These are phyloP conservation scores for Prunella vulgaris DNA, from an alignment of 257 asterid genomes.

Conservation along the genomic window DNA sequence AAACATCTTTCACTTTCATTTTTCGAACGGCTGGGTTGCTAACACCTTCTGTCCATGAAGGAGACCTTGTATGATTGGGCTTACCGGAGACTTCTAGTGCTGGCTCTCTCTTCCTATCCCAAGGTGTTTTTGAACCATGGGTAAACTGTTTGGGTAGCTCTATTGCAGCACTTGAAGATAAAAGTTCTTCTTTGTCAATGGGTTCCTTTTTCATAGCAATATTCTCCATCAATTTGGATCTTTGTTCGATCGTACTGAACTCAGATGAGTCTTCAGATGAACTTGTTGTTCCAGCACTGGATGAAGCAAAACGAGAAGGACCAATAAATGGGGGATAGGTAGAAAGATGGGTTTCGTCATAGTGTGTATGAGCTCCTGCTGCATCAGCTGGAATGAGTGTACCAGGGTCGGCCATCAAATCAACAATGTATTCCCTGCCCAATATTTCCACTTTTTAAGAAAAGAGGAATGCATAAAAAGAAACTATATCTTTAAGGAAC, in stretches of 20 bases:
- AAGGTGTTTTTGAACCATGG: constrained; percentile 29
- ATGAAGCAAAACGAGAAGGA: constrained; percentile 39
- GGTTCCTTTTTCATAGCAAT: constrained; percentile 29
- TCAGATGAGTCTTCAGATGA: constrained; percentile 33
- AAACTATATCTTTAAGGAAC: constrained; percentile 8
- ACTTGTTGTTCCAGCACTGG: constrained; percentile 36
- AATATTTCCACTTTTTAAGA: constrained; percentile 20
- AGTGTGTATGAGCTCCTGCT: constrained; percentile 42
- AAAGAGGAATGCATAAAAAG: constrained; percentile 11
- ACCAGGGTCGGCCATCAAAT: constrained; percentile 97
- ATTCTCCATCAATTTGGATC: constrained; percentile 33
- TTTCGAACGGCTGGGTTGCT: constrained; percentile 85
- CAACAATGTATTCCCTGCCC: constrained; percentile 93
- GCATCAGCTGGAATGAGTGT: constrained; percentile 92
- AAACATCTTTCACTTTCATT: constrained; percentile 85
- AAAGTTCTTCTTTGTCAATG: constrained; percentile 17
- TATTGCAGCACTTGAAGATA: constrained; percentile 25
- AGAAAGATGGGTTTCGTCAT: constrained; percentile 32
- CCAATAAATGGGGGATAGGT: constrained; percentile 22
- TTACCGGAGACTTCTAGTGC: constrained; percentile 38
- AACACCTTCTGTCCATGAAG: constrained; percentile 98
- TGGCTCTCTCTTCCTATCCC: constrained; percentile 36
- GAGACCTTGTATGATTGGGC: constrained; percentile 77
- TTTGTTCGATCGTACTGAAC: constrained; percentile 25
- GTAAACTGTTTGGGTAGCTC: constrained; percentile 25